Conservation (phyloP, 768 basidiomycete species). For the Tephrocybe sp. region DNA sequence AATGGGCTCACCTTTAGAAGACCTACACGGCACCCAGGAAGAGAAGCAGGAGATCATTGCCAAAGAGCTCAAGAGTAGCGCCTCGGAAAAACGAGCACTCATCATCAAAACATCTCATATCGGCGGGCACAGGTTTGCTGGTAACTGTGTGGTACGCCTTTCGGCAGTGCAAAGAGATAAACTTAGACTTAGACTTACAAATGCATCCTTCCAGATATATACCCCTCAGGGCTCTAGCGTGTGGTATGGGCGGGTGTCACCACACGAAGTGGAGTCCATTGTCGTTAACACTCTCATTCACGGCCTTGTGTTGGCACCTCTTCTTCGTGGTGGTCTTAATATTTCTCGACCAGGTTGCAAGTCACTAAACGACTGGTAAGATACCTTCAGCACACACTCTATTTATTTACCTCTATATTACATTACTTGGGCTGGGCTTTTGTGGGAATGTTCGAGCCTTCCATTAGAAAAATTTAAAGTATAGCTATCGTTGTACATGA, state of each 20-base stretch:
- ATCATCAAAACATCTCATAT: conserved; percentile 88
- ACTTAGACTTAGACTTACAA: not conserved
- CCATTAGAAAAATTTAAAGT: conserved; percentile 20
- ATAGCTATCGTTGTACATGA: conserved; percentile 18
- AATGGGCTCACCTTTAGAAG: conserved; percentile 60
- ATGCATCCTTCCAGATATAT: conserved; percentile 62
- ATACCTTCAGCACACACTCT: not conserved
- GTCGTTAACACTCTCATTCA: conserved; percentile 85
- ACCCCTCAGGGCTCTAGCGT: conserved; percentile 83
- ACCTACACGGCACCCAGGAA: conserved; percentile 47
- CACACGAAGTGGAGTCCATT: conserved; percentile 84
- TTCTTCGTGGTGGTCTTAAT: conserved; percentile 86
- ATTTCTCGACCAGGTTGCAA: conserved; percentile 68
- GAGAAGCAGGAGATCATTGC: conserved; percentile 58
- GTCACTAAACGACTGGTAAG: conserved; percentile 72
- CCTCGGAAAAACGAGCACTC: conserved; percentile 65
- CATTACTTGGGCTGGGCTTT: not conserved
- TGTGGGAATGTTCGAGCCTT: conserved; percentile 2
- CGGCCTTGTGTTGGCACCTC: conserved; percentile 80
- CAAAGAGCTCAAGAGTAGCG: conserved; percentile 52
- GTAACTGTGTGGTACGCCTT: conserved; percentile 80
- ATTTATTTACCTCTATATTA: conserved; percentile 8
- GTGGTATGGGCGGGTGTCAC: conserved; percentile 93
- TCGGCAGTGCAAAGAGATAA: not conserved
- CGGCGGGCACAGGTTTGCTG: conserved; percentile 92